Evolutionary conservation across 2,329 filamentous ascomycete species (phyloP).

Genomic region (Escovopsis sp.): DNA sequence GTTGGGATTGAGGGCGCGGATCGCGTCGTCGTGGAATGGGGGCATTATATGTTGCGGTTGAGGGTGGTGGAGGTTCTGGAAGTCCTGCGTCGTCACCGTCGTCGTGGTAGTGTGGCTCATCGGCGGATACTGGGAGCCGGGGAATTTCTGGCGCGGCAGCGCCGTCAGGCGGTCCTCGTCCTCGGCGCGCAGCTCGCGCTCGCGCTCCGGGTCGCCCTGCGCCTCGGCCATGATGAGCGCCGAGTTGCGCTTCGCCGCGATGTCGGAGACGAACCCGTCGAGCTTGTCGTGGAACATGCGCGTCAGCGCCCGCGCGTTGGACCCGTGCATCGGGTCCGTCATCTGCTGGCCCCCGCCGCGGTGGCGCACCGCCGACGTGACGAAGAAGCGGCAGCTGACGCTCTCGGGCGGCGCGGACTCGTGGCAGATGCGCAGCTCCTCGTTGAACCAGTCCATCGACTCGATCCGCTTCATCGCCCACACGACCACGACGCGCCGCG

Average conservation of each 20-base stretch:
- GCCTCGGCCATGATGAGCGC: constrained; percentile 71
- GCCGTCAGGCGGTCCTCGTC: constrained; percentile 75
- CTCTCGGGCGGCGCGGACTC: constrained; percentile 78
- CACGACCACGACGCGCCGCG: constrained; percentile 78
- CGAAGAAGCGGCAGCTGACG: constrained; percentile 87
- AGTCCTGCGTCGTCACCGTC: constrained; percentile 28
- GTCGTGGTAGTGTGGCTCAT: too few species aligned
- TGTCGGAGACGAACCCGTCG: constrained; percentile 73
- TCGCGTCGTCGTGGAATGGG: constrained; percentile 32
- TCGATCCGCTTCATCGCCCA: constrained; percentile 87
- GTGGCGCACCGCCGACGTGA: constrained; percentile 49
- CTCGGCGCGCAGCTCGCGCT: constrained; percentile 64
- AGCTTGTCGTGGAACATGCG: constrained; percentile 72
- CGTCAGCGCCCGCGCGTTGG: constrained; percentile 43
- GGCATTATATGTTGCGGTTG: constrained; percentile 13
- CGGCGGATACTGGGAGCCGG: constrained; percentile 34
- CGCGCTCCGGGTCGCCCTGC: constrained; percentile 60
- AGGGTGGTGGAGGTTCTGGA: constrained; percentile 15
- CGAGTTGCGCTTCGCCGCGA: constrained; percentile 76
- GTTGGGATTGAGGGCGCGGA: constrained; percentile 12
- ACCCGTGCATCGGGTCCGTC: constrained; percentile 27
- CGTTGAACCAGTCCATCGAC: constrained; percentile 94
- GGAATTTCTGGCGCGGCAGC: constrained; percentile 53
- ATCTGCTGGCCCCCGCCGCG: constrained; percentile 20
- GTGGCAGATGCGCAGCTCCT: constrained; percentile 82